Evolutionary conservation across 176 grass and related monocot species (phyloP).

Genomic region (Eleusine coracana): DNA sequence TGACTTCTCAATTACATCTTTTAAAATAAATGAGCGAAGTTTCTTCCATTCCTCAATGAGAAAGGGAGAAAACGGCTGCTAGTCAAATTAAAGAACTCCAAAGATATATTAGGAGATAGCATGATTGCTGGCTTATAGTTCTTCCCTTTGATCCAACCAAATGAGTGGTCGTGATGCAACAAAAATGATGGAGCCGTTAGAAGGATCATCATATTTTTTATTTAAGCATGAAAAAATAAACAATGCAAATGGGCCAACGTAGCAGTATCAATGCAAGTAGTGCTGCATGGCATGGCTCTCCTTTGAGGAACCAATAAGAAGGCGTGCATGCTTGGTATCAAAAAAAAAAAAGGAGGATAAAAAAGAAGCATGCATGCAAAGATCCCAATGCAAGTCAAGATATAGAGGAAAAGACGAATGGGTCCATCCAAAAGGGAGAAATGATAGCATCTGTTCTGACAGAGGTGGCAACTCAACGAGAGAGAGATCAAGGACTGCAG

Average conservation of each 20-base stretch:
- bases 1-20: background rate
- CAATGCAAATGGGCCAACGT: background rate
- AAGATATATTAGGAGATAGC: background rate
- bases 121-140: slow-evolving; percentile 37
- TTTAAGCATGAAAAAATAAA: slow-evolving; percentile 30
- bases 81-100: slow-evolving; percentile 3
- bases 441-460: slow-evolving; percentile 51
- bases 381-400: slow-evolving; percentile 46
- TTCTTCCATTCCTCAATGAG: background rate
- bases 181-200: slow-evolving; percentile 27
- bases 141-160: slow-evolving; percentile 32
- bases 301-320: slow-evolving; percentile 44
- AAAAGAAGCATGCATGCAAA: slow-evolving; percentile 49
- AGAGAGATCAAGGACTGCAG: slow-evolving; percentile 34
- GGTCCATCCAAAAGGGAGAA: slow-evolving; percentile 55
- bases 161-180: slow-evolving; percentile 42
- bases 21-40: background rate
- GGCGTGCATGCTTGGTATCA: slow-evolving; percentile 26
- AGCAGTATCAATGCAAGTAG: slow-evolving; percentile 22
- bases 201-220: slow-evolving; percentile 1
- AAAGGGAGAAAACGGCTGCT: background rate
- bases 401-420: background rate
- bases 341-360: background rate
- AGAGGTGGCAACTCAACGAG: slow-evolving; percentile 49
- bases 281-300: slow-evolving; percentile 26